These are phyloP conservation scores for Leccinum truebloodii DNA, from an alignment of 768 basidiomycete genomes.

Conservation along the genomic window DNA sequence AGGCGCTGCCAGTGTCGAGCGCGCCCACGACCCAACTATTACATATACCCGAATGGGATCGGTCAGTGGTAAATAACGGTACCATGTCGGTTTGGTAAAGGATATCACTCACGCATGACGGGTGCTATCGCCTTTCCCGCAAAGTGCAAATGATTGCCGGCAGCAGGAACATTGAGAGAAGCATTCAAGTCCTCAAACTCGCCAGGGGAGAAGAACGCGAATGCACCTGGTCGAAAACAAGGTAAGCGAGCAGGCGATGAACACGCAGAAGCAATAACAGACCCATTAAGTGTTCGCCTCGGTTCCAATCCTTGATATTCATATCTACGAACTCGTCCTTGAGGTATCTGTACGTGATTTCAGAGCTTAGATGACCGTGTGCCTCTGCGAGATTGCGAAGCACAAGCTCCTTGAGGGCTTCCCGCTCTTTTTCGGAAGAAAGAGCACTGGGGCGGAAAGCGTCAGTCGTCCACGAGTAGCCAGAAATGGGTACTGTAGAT, in stretches of 20 bases:
- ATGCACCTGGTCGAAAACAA: slow-evolving; percentile 35
- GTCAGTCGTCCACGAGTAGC: slow-evolving; percentile 43
- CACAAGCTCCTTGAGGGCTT: slow-evolving; percentile 29
- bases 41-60: neutral
- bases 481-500: slow-evolving; percentile 38
- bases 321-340: slow-evolving; percentile 22
- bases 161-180: slow-evolving; percentile 34
- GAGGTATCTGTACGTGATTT: slow-evolving; percentile 23
- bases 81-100: slow-evolving; percentile 19
- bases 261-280: neutral
- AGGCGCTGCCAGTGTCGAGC: slow-evolving; percentile 35
- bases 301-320: slow-evolving; percentile 37
- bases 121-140: slow-evolving; percentile 18
- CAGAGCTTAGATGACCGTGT: slow-evolving; percentile 12
- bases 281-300: slow-evolving; percentile 37
- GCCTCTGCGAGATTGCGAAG: slow-evolving; percentile 26
- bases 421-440: slow-evolving; percentile 11
- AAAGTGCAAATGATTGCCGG: slow-evolving; percentile 16
- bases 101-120: slow-evolving; percentile 15
- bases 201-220: slow-evolving; percentile 43
- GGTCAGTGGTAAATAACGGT: neutral
- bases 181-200: slow-evolving; percentile 36
- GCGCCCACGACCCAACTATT: slow-evolving; percentile 42
- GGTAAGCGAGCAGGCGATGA: neutral
- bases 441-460: slow-evolving; percentile 40